A percentile compares a stretch with the other conserved stretches of the same genome.
Evolutionary conservation across 345 rosid species (phyloP).

Genomic region (Raphanus sativus): DNA sequence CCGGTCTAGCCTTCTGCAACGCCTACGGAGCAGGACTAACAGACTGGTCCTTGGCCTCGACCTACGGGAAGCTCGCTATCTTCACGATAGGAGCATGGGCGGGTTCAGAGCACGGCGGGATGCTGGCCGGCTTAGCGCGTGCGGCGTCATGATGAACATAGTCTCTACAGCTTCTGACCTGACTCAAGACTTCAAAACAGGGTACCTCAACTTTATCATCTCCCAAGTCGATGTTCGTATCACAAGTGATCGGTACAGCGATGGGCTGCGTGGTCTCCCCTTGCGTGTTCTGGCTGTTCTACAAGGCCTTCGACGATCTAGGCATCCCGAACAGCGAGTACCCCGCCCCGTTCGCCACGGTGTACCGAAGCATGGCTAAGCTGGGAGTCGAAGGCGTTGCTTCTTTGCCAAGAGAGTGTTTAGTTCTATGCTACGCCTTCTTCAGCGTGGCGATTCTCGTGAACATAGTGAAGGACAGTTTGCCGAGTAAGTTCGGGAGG

Average conservation of each 20-base stretch:
- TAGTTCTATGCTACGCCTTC: constrained; percentile 57
- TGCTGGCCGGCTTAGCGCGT: constrained; percentile 81
- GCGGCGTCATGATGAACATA: constrained; percentile 93
- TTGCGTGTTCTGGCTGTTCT: constrained; percentile 79
- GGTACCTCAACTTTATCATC: constrained; percentile 78
- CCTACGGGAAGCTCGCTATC: constrained; percentile 79
- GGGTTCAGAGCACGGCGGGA: constrained; percentile 62
- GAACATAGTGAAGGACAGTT: constrained; percentile 50
- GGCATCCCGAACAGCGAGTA: constrained; percentile 49
- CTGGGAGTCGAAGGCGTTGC: constrained; percentile 74
- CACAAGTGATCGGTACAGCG: constrained; percentile 79
- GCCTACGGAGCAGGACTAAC: constrained; percentile 89
- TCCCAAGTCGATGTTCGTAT: constrained; percentile 67
- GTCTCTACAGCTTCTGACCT: constrained; percentile 88
- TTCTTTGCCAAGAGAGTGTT: constrained; percentile 68
- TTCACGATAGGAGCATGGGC: constrained; percentile 74
- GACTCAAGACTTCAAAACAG: constrained; percentile 84
- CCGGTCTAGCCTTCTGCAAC: constrained; percentile 77
- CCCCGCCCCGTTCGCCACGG: constrained; percentile 63
- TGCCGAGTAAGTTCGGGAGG: constrained; percentile 42
- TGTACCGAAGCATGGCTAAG: constrained; percentile 61
- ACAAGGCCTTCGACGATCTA: constrained; percentile 61
- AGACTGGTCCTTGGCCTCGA: constrained; percentile 88
- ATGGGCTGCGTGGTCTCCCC: constrained; percentile 84
- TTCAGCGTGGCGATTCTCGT: constrained; percentile 59